phyloP scores from a whole-genome alignment of 805 yeast species.

The Monosporozyma aquatica region DNA sequence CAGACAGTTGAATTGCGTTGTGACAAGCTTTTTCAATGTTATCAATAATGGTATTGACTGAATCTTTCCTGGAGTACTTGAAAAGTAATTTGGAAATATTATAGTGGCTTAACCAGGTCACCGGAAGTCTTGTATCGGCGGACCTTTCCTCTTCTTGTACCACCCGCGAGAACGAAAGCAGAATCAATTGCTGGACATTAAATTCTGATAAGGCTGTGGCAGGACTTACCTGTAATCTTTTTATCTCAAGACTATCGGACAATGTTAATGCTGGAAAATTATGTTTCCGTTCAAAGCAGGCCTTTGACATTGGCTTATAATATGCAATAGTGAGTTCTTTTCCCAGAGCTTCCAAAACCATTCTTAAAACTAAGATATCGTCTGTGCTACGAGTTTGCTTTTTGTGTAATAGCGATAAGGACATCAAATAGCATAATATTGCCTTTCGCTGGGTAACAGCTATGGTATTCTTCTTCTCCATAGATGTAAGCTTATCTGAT shows the following conservation, averaged over 20 bases:
- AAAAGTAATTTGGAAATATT: slow-evolving; percentile 49
- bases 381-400: slow-evolving; percentile 8
- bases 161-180: slow-evolving; percentile 19
- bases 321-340: slow-evolving; percentile 40
- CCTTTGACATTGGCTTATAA: slow-evolving; percentile 55
- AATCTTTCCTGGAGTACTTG: slow-evolving; percentile 34
- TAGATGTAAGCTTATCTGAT: slow-evolving; percentile 62
- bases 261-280: slow-evolving; percentile 12
- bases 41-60: slow-evolving; percentile 8
- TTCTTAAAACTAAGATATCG: slow-evolving; percentile 12
- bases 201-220: slow-evolving; percentile 19
- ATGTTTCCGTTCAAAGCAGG: slow-evolving; percentile 37
- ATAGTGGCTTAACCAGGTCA: slow-evolving; percentile 55
- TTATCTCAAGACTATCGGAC: slow-evolving; percentile 14
- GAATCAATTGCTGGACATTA: slow-evolving; percentile 25
- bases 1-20: slow-evolving; percentile 30
- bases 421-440: slow-evolving; percentile 66
- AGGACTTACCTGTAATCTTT: slow-evolving; percentile 6
- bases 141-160: slow-evolving; percentile 4
- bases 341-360: slow-evolving; percentile 18
- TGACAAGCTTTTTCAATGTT: slow-evolving; percentile 38
- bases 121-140: not conserved
- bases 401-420: slow-evolving; percentile 24
- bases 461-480: slow-evolving; percentile 51
- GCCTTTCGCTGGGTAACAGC: slow-evolving; percentile 62